Evolutionary conservation across 257 asterid genomes (phyloP).

Genomic region (Gentiana straminea): DNA sequence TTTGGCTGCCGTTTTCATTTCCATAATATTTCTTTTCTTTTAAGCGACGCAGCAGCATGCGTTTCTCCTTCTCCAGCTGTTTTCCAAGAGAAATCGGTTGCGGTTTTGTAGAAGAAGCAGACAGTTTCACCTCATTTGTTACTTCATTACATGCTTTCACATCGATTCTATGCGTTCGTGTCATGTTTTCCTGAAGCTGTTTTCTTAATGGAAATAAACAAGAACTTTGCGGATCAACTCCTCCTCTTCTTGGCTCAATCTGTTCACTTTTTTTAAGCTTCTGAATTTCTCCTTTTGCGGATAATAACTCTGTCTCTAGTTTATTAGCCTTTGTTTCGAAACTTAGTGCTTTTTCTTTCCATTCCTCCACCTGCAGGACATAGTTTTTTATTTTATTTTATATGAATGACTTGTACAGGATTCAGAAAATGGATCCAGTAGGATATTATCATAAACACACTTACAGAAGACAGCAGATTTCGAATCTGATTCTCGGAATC

Average conservation of each 20-base stretch:
- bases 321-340: conserved; percentile 40
- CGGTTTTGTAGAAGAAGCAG: conserved; percentile 4
- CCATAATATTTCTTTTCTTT: conserved; percentile 20
- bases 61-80: conserved; percentile 69
- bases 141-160: conserved; percentile 8
- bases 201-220: conserved; percentile 23
- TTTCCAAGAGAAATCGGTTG: conserved; percentile 50
- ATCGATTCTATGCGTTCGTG: conserved; percentile 11
- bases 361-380: conserved; percentile 48
- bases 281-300: conserved; percentile 26
- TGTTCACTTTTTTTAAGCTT: conserved; percentile 13
- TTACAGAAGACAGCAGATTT: conserved; percentile 43
- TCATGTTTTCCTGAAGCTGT: conserved; percentile 30
- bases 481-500: conserved; percentile 33
- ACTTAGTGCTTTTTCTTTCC: conserved; percentile 48
- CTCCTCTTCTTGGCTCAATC: conserved; percentile 3
- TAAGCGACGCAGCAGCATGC: conserved; percentile 21
- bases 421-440: not conserved
- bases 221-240: conserved; percentile 3
- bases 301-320: conserved; percentile 27
- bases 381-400: too few relatives aligned
- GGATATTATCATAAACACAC: conserved; percentile 3
- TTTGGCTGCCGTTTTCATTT: conserved; percentile 8
- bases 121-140: conserved; percentile 7
- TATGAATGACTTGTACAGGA: not conserved